Evolutionary conservation across 2,329 filamentous ascomycete genomes (phyloP).

Genomic region (Thermothelomyces thermophilus): DNA sequence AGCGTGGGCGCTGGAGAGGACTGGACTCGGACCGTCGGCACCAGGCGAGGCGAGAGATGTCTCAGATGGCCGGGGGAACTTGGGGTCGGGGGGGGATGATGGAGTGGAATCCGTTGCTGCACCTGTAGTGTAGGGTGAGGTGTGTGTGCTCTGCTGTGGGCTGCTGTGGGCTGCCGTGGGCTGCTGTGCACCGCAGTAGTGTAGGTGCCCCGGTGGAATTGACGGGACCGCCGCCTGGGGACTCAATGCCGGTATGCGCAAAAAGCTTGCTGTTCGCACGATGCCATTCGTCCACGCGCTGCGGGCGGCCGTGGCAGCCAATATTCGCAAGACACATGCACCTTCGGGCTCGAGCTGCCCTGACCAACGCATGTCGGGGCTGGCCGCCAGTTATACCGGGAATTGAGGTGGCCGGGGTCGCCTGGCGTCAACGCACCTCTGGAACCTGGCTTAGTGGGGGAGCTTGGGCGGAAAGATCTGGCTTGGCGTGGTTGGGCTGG

Average conservation of each 20-base stretch:
- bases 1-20: no score
- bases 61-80: background rate
- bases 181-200: no score
- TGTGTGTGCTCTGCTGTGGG: no score
- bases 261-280: conserved; percentile 14
- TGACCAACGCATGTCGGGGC: conserved; percentile 15
- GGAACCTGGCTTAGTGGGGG: background rate
- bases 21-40: background rate
- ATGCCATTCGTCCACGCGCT: conserved; percentile 22
- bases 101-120: no score
- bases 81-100: background rate
- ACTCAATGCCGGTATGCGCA: conserved; percentile 4
- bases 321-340: conserved; percentile 41
- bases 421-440: background rate
- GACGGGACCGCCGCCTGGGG: conserved; percentile 16
- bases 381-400: conserved; percentile 13
- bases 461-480: conserved; percentile 20
- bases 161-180: no score
- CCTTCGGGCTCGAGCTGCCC: conserved; percentile 23
- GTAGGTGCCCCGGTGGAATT: no score
- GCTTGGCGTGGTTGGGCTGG: conserved; percentile 20
- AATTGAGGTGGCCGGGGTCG: conserved; percentile 12
- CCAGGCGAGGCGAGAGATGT: background rate
- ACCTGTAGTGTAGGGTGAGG: no score
- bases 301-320: conserved; percentile 27